These are phyloP conservation scores for Termitomyces eurrhizus DNA, from an alignment of 768 basidiomycete genomes.

Conservation along the genomic window DNA sequence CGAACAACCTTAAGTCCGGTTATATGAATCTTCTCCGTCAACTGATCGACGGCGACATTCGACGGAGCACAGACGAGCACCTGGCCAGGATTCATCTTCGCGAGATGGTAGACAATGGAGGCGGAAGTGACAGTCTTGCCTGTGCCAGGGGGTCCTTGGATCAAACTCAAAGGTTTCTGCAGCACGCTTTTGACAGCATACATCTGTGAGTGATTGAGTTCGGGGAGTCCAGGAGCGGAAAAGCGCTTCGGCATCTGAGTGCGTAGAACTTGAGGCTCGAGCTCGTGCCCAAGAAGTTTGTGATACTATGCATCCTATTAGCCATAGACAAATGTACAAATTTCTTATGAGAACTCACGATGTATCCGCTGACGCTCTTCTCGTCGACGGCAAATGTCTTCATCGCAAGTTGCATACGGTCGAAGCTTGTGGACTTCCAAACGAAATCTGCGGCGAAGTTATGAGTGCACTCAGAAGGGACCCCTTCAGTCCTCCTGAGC, in stretches of 20 bases:
- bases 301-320: conserved; percentile 65
- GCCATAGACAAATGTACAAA: background rate
- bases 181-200: conserved; percentile 98
- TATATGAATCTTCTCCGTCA: conserved; percentile 98
- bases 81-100: conserved; percentile 99
- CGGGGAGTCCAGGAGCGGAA: conserved; percentile 95
- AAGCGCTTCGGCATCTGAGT: conserved; percentile 97
- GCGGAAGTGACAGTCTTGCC: conserved; percentile 99
- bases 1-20: conserved; percentile 99
- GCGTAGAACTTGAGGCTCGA: conserved; percentile 87
- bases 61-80: conserved; percentile 98
- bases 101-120: conserved; percentile 96
- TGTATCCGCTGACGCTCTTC: conserved; percentile 98
- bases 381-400: conserved; percentile 99
- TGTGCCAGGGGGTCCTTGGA: conserved; percentile 98
- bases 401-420: conserved; percentile 99
- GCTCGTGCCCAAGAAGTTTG: conserved; percentile 95
- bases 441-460: conserved; percentile 98
- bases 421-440: conserved; percentile 99
- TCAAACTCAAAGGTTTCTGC: conserved; percentile 95
- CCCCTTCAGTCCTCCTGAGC: conserved; percentile 84
- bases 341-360: conserved; percentile 50
- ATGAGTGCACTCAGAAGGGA: conserved; percentile 90
- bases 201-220: conserved; percentile 99
- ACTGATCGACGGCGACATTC: conserved; percentile 98